Evolutionary conservation across 2,329 filamentous ascomycete genomes (phyloP).

Genomic region (Nemania diffusa): DNA sequence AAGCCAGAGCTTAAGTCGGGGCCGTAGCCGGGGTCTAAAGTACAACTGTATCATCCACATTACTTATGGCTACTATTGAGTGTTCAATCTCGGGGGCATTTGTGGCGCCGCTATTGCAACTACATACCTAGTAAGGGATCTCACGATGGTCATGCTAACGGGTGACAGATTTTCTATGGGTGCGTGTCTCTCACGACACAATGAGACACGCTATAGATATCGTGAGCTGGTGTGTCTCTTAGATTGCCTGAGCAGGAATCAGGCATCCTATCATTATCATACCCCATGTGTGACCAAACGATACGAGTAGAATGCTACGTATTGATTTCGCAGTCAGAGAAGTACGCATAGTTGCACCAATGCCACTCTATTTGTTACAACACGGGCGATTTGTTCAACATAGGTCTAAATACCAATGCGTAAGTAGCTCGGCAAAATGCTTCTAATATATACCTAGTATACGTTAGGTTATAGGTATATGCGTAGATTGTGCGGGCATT

Average conservation of each 20-base stretch:
- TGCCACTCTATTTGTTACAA: constrained; percentile 5
- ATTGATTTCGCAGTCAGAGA: background rate
- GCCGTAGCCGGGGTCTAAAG: background rate
- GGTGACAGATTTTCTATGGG: constrained; percentile 24
- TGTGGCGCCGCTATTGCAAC: background rate
- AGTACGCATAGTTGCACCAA: background rate
- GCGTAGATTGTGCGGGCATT: background rate
- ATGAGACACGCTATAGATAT: constrained; percentile 4
- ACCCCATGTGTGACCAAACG: background rate
- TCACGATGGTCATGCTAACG: constrained; percentile 18
- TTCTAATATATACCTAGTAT: background rate
- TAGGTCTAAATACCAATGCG: background rate
- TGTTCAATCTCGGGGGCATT: constrained; percentile 9
- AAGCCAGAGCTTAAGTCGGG: background rate
- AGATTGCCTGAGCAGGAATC: constrained; percentile 8
- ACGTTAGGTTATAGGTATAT: background rate
- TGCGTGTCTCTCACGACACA: constrained; percentile 17
- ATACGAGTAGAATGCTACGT: background rate
- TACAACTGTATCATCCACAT: constrained; percentile 18
- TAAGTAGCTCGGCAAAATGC: constrained; percentile 10
- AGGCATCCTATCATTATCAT: background rate
- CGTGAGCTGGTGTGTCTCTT: constrained; percentile 16
- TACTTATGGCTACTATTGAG: background rate
- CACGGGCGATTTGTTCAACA: background rate
- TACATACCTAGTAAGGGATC: constrained; percentile 9